Percentiles rank a stretch among this genome's conserved stretches.
These are phyloP conservation scores for Boletus speciosus DNA, from an alignment of 768 basidiomycete genomes.

Conservation along the genomic window DNA sequence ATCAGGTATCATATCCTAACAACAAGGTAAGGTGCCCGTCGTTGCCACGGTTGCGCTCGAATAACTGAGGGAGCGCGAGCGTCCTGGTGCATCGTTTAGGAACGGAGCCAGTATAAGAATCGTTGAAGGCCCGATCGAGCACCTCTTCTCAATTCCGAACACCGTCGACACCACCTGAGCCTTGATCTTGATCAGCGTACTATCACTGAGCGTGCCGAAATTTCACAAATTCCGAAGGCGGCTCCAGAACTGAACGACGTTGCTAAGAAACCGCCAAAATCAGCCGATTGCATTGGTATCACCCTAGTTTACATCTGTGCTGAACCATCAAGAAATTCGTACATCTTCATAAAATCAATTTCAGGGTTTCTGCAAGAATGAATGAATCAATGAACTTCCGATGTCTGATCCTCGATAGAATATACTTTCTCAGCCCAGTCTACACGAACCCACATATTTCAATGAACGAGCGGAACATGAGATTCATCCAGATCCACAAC, in stretches of 20 bases:
- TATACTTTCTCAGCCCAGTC: background rate
- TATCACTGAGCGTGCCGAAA: background rate
- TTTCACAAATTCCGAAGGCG: background rate
- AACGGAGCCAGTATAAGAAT: background rate
- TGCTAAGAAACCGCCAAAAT: too few relatives aligned
- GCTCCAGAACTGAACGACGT: too few relatives aligned
- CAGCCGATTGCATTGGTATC: background rate
- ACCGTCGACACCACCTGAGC: too few relatives aligned
- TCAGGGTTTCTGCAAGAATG: background rate
- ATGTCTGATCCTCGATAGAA: background rate
- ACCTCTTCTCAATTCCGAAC: too few relatives aligned
- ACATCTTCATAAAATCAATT: background rate
- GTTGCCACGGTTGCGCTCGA: background rate
- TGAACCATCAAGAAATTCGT: background rate
- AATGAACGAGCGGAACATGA: background rate
- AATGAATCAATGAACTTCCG: background rate
- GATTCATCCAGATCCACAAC: background rate
- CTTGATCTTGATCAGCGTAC: background rate
- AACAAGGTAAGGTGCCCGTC: background rate
- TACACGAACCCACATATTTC: background rate
- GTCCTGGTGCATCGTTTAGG: background rate
- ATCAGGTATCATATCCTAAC: background rate
- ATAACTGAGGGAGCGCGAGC: background rate
- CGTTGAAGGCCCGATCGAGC: background rate
- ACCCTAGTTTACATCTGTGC: background rate